Base-by-base conservation (phyloP, 306 rosid species). In the Malus sieversii region DNA sequence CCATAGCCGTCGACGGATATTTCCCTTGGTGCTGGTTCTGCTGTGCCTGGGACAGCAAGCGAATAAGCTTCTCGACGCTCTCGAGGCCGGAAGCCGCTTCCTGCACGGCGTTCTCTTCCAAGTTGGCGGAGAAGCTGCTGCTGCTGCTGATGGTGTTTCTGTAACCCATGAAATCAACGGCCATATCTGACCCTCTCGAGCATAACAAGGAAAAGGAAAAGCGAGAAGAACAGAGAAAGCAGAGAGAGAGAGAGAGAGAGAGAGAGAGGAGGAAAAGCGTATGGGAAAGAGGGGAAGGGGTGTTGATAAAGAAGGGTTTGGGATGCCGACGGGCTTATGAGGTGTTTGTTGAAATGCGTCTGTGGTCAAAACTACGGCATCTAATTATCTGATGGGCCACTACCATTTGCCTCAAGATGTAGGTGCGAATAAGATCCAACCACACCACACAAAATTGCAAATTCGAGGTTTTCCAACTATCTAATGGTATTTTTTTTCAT, bases 21-120 rank as follows among this genome's bases (percentile, higher is more conserved):
- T 82, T 80, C 3, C 69, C 73, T 3, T 76, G 82, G 8, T 85
- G 83, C n/a, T 82, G 87, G 2, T 42, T 67, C 40, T 78, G 82
- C n/a, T 64, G 77, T 11, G 74, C 42, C 29, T 69, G 59, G 14
- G 91, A 81, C 4, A 87, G 81, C 27, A 87, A 71, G 3, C 80
- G 59, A 53, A 88, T 86, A 63, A 91, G 90, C 59, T 85, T 91
- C 44, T 84, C 85, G 8, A 91, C 90, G 84, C 89, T 87, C 38
- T 91, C 89, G 33, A 91, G 80, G 29, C 97, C 97, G 38, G 97
- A 89, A 1, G 97, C 94, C 5, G 97, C 97, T 82, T 91, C 94
- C 57, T 85, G 84, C 15, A 89, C 97, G 15, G 92, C 97, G 77
- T 80, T 73, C 6, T 89, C 86, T 73, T 89, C 92, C 3, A 82